Base-by-base conservation (phyloP, 1,284 basidiomycete species). In the Austroboletus rostrupii region DNA sequence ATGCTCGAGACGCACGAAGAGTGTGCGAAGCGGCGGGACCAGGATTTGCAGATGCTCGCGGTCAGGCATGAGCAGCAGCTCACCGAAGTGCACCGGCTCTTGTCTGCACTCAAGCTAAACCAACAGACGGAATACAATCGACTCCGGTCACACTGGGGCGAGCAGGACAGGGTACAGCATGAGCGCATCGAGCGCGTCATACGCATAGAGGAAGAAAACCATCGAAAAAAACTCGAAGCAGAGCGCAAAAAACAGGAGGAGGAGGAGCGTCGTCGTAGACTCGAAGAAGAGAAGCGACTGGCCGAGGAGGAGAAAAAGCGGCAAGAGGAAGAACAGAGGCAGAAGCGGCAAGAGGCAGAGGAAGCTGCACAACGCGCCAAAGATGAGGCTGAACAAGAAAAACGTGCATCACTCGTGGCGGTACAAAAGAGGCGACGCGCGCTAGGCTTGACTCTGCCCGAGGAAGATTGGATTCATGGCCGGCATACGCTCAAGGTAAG, bases 391-490 rank as follows among this genome's bases (percentile, higher is more conserved):
- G 67, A 66, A 35, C 58, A 50, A 13, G 57, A 61, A 53, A 58
- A 65, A 56, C 61, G 61, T 56, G 66, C 65, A 49, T 68, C 67
- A 54, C 53, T 59, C 16, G 68, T 68, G 20, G 65, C 65, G 47
- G 59, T 58, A 50, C 55, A 59, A 52, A 58, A 62, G 55, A 56
- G 50, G 53, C 60, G 69, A 53, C 68, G 68, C 54, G 61, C 61
- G 35, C 53, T 81, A 20, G 81, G 81, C 9, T 68, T 83, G 58
- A 72, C 73, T 1, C 74, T 76, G 1, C 72, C 81, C 8, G 74
- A 74, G 33, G 77, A 81, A 13, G 88, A 92, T 58, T 95, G 89
- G 87, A 62, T 67, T 42, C 66, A 74, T 23, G 89, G 83, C 51
- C 78, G 85, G 16, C 70, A 72, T 17, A 73, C 73, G 47, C 76